Percentiles rank a stretch among this genome's conserved stretches.
phyloP scores from a whole-genome alignment of 768 basidiomycete species.

The Sarcodon sp. region DNA sequence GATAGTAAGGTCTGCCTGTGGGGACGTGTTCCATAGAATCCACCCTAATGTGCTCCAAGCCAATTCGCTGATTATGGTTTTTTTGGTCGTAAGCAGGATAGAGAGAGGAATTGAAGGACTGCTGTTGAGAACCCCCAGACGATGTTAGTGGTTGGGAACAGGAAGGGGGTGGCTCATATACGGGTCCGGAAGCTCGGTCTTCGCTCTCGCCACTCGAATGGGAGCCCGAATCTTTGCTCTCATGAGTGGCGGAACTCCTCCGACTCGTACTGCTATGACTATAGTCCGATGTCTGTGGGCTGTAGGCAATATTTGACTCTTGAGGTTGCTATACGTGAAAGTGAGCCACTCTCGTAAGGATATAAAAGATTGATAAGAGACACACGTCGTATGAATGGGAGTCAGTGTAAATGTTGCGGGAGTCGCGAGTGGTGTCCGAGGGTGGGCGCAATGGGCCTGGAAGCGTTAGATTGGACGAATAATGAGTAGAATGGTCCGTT shows the following conservation, averaged over 20 bases:
- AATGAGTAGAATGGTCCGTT: constrained; percentile 1
- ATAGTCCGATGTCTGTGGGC: neutral
- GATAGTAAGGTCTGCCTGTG: constrained; percentile 3
- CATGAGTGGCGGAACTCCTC: neutral
- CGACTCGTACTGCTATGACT: neutral
- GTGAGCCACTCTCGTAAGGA: neutral
- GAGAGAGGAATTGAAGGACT: neutral
- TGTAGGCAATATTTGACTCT: neutral
- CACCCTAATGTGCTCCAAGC: constrained; percentile 2
- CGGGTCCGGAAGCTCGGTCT: neutral
- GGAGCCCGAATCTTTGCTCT: neutral
- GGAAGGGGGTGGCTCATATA: too few species aligned
- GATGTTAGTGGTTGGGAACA: neutral
- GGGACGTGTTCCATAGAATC: neutral
- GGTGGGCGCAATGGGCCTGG: neutral
- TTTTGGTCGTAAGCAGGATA: constrained; percentile 4
- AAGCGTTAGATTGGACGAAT: constrained; percentile 2
- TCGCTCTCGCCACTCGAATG: neutral
- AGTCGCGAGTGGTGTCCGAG: neutral
- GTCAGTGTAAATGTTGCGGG: neutral
- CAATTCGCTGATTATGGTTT: neutral
- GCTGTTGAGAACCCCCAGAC: neutral
- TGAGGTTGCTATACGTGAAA: neutral
- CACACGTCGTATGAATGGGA: neutral
- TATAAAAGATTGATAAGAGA: neutral